Base-by-base conservation (phyloP, 768 basidiomycete species). In the Leccinum uliginosum region DNA sequence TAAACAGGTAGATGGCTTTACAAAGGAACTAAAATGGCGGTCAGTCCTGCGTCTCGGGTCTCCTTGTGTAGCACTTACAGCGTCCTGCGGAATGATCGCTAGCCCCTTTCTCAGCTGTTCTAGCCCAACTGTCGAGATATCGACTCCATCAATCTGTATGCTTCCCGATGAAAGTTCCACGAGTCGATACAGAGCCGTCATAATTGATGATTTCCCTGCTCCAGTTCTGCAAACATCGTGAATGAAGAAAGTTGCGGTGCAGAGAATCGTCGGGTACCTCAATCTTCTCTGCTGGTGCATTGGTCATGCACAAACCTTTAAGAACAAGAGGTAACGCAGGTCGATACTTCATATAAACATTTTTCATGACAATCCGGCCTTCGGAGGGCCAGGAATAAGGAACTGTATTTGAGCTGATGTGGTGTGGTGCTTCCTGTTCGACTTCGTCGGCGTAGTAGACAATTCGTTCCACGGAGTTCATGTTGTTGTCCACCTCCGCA, bases 401-500 rank as follows among this genome's bases (percentile, higher is more conserved):
- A 0, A 86, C 87, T 61, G 81, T 83, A 26, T 69, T 75, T 15
- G 84, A 85, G 0, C 83, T 77, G 17, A 87, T 70, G 40, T 85
- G 78, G 63, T 89, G 83, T 1, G 87, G 80, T 2, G 87, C 82
- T 71, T 95, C 93, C 68, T 93, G 88, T 67, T 93, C 91, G 17
- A 97, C 76, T 27, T 84, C 80, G 21, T 81, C 80, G 43, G 87
- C 85, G 64, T 97, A 97, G 67, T 93, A 82, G 3, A 92, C 74
- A 17, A 98, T 78, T 24, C 94, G 86, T 68, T 91, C 89, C 8
- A 91, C 88, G n/a, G 85, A 83, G 68, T 93, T 93, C 90, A 95
- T 93, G 71, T 94, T 82, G 70, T 97, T 96, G 71, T 96, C 93
- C 11, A 94, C 86, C 68, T 95, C 93, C 3, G 89, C 86, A 38